A percentile compares a stretch with the other conserved stretches of the same genome.
These are phyloP conservation scores for Penicillium rolfsii DNA, from an alignment of 2,329 filamentous ascomycete genomes.

Conservation along the genomic window DNA sequence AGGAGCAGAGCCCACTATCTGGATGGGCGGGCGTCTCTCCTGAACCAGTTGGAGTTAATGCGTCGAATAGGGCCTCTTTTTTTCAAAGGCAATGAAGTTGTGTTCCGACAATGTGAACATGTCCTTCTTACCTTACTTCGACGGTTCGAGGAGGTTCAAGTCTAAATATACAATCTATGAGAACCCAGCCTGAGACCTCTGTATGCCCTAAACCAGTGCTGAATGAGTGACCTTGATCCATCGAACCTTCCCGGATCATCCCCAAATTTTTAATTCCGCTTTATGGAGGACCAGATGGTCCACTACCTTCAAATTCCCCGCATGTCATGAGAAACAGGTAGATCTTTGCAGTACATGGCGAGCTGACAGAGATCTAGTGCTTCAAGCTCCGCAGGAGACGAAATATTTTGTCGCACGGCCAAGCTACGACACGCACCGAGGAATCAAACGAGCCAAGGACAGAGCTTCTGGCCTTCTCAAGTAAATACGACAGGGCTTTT, in stretches of 20 bases:
- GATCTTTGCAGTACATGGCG: not conserved
- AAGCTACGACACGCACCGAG: no score
- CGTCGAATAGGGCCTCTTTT: not conserved
- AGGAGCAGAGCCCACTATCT: not conserved
- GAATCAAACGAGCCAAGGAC: not conserved
- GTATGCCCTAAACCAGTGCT: no score
- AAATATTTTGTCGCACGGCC: not conserved
- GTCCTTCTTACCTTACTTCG: not conserved
- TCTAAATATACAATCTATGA: not conserved
- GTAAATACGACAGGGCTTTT: not conserved
- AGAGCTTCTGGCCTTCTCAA: not conserved
- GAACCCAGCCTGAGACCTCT: not conserved
- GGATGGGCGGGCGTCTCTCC: constrained; percentile 1
- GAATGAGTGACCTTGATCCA: not conserved
- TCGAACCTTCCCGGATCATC: not conserved
- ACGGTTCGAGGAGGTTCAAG: not conserved
- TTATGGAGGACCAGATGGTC: not conserved
- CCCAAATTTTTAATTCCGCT: not conserved
- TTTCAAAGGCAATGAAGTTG: not conserved
- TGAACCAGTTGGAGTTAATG: not conserved
- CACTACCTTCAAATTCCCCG: no score
- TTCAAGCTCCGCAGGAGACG: not conserved
- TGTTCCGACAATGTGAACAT: not conserved
- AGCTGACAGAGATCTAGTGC: not conserved
- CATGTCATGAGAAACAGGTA: not conserved